Evolutionary conservation across 306 rosid species (phyloP).

Genomic region (Parietaria judaica): DNA sequence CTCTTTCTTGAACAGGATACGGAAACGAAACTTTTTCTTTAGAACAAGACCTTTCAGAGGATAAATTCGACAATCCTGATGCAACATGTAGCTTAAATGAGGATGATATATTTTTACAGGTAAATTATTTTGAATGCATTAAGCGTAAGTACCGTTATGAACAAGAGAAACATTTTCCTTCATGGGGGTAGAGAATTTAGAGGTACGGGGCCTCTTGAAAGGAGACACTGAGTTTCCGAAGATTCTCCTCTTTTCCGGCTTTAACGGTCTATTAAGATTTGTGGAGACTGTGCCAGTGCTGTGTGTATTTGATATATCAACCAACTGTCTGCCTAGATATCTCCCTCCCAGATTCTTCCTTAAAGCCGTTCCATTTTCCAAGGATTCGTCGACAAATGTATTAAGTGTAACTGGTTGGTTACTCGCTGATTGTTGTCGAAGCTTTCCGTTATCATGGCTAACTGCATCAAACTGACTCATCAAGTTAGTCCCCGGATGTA

Average conservation of each 20-base stretch:
- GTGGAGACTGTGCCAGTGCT: slow-evolving; percentile 19
- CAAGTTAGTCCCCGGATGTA: slow-evolving; percentile 52
- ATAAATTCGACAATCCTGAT: slow-evolving; percentile 48
- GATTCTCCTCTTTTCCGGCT: slow-evolving; percentile 50
- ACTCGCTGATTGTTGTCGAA: slow-evolving; percentile 26
- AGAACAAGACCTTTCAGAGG: slow-evolving; percentile 37
- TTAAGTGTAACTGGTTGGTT: slow-evolving; percentile 14
- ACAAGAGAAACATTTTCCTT: slow-evolving; percentile 28
- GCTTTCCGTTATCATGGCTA: slow-evolving; percentile 32
- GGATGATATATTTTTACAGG: slow-evolving; percentile 20
- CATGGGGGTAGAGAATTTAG: slow-evolving; percentile 39
- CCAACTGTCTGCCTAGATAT: slow-evolving; percentile 38
- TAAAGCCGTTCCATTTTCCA: slow-evolving; percentile 27
- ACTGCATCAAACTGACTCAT: slow-evolving; percentile 58
- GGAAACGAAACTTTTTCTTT: slow-evolving; percentile 52
- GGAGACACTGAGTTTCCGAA: slow-evolving; percentile 49
- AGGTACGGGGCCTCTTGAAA: slow-evolving; percentile 72
- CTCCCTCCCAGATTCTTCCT: slow-evolving; percentile 25
- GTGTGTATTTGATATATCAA: slow-evolving; percentile 52
- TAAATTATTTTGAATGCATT: background rate
- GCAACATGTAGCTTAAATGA: slow-evolving; percentile 23
- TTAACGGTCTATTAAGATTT: slow-evolving; percentile 20
- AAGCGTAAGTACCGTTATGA: slow-evolving; percentile 39
- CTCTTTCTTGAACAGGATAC: slow-evolving; percentile 56
- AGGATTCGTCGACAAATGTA: slow-evolving; percentile 19